Evolutionary conservation across 192 early-diverging fungal genomes (phyloP).

Genomic region (Coemansia sp.): DNA sequence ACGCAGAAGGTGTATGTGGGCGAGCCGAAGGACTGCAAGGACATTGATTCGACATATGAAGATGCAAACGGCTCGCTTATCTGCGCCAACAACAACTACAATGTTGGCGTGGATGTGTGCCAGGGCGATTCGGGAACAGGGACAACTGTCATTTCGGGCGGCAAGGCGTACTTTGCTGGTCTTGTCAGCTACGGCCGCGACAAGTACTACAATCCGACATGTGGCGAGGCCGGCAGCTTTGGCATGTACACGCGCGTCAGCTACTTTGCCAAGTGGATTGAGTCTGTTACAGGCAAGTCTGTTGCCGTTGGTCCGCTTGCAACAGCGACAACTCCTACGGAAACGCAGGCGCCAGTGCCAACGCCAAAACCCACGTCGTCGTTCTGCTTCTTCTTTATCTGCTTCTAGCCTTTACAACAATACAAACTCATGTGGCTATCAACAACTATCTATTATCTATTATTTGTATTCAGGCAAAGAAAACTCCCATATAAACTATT

Average conservation of each 20-base stretch:
- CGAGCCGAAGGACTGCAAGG: constrained; percentile 42
- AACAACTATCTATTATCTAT: background rate
- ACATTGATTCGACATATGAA: constrained; percentile 28
- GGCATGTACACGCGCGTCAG: constrained; percentile 44
- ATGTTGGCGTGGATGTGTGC: constrained; percentile 47
- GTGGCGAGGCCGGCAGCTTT: constrained; percentile 51
- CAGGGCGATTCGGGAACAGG: constrained; percentile 50
- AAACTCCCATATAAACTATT: too few relatives aligned
- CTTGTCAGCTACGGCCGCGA: constrained; percentile 50
- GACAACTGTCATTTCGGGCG: constrained; percentile 19
- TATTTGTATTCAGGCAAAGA: too few relatives aligned
- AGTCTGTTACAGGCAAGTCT: constrained; percentile 19
- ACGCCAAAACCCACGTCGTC: constrained; percentile 8
- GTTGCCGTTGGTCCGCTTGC: constrained; percentile 6
- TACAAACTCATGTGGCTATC: background rate
- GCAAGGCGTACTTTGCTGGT: constrained; percentile 35
- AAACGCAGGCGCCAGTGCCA: constrained; percentile 1
- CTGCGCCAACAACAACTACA: constrained; percentile 43
- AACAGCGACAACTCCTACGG: background rate
- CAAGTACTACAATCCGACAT: constrained; percentile 25
- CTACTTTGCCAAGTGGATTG: constrained; percentile 37
- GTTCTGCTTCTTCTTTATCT: constrained; percentile 36
- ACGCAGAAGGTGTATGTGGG: constrained; percentile 35
- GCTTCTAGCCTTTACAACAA: constrained; percentile 16
- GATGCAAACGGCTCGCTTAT: constrained; percentile 39